Conservation (phyloP, 2,329 filamentous ascomycete genomes). For the Xylaria hypoxylon region DNA sequence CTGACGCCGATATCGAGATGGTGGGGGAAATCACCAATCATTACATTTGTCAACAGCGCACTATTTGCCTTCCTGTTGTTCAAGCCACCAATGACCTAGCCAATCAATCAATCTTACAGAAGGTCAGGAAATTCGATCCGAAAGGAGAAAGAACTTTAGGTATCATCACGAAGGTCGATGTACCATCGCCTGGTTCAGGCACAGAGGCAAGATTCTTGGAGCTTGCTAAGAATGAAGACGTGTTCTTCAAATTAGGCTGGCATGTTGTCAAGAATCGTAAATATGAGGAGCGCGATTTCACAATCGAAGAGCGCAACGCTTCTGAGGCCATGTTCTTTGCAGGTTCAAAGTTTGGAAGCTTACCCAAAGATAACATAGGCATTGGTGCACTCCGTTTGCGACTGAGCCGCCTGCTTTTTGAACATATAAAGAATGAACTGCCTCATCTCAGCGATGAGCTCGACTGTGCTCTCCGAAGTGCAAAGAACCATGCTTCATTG, state of each 20-base stretch:
- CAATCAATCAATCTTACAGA: slow-evolving; percentile 55
- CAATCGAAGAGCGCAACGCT: slow-evolving; percentile 22
- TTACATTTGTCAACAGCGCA: slow-evolving; percentile 57
- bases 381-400: slow-evolving; percentile 17
- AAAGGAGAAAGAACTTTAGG: slow-evolving; percentile 55
- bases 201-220: slow-evolving; percentile 52
- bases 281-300: slow-evolving; percentile 24
- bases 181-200: slow-evolving; percentile 46
- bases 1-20: slow-evolving; percentile 43
- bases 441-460: too few relatives aligned
- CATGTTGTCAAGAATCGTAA: slow-evolving; percentile 57
- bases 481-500: too few relatives aligned
- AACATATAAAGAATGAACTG: slow-evolving; percentile 31
- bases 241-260: slow-evolving; percentile 60
- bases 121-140: slow-evolving; percentile 52
- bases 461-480: too few relatives aligned
- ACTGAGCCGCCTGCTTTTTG: slow-evolving; percentile 28
- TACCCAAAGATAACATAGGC: slow-evolving; percentile 11
- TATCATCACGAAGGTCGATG: slow-evolving; percentile 61
- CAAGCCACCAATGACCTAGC: slow-evolving; percentile 57
- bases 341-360: too few relatives aligned
- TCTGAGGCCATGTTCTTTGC: slow-evolving; percentile 27
- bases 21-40: slow-evolving; percentile 48
- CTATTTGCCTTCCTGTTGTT: slow-evolving; percentile 60
- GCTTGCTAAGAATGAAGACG: slow-evolving; percentile 56